Evolutionary conservation across 1,139 yeast genomes (phyloP).

Genomic region (Cylindricascospora bacillispora): DNA sequence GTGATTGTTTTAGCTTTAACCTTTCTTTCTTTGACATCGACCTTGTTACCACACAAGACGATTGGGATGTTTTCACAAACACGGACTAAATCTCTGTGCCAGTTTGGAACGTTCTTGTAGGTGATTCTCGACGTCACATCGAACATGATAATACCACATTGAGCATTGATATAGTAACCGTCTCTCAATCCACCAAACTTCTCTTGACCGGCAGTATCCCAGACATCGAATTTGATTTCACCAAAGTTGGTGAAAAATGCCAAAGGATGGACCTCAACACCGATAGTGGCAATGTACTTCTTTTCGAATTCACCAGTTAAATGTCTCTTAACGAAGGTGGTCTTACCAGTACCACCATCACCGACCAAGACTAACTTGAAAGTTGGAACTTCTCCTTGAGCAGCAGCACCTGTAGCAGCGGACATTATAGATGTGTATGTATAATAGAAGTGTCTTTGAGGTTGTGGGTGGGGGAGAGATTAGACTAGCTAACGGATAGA

Average conservation of each 20-base stretch:
- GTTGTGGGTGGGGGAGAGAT: too few relatives aligned
- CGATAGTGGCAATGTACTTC: slow-evolving; percentile 97
- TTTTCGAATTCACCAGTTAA: slow-evolving; percentile 99
- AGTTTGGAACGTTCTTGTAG: slow-evolving; percentile 98
- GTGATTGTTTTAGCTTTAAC: slow-evolving; percentile 99
- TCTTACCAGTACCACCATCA: slow-evolving; percentile 99
- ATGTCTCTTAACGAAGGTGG: slow-evolving; percentile 99
- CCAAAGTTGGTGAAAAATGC: slow-evolving; percentile 98
- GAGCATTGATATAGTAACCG: slow-evolving; percentile 98
- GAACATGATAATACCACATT: slow-evolving; percentile 99
- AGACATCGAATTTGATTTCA: slow-evolving; percentile 96
- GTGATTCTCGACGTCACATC: slow-evolving; percentile 99
- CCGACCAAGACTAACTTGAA: slow-evolving; percentile 98
- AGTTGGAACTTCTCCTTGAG: slow-evolving; percentile 64
- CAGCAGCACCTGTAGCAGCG: not conserved
- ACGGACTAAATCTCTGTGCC: slow-evolving; percentile 99
- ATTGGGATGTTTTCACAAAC: slow-evolving; percentile 99
- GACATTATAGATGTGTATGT: too few relatives aligned
- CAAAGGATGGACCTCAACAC: slow-evolving; percentile 98
- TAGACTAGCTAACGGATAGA: too few relatives aligned
- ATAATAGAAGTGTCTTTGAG: too few relatives aligned
- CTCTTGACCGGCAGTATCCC: slow-evolving; percentile 99
- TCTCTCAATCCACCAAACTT: slow-evolving; percentile 99
- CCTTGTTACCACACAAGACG: slow-evolving; percentile 98
- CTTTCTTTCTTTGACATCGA: slow-evolving; percentile 98